Evolutionary conservation across 768 basidiomycete species (phyloP), one percentile per base, ranked within the genome.

Genomic region (Tylopilus sp.): DNA sequence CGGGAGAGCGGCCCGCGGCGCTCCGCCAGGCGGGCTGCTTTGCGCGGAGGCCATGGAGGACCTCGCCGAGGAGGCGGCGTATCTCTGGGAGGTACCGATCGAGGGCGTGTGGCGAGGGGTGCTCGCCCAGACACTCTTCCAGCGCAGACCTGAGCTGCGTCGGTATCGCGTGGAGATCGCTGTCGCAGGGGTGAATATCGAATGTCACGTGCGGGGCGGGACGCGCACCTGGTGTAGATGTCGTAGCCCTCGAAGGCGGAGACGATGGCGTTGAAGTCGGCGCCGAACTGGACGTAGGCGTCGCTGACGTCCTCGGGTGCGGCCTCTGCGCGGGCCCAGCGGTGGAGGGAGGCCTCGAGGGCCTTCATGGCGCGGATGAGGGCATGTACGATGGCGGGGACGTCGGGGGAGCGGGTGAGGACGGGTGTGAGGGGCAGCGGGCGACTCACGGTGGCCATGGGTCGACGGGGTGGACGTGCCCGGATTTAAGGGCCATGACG

Each of bases 251-350:
- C 78, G 64, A 98, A 97, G 0, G 92, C 89, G 34, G 72, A 76
- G 21, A 91, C 80, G 37, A 86, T 86, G 3, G 78, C 71, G 69
- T 94, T 93, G 75, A 97, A 95, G 60, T 94, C 87, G 63, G 88
- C 87, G 40, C 92, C 93, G 16, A 97, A 81, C 60, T 84, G 80
- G 49, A 98, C 89, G 68, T 93, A 98, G 48, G 89, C 81, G 68
- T 96, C 85, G 76, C 89, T 92, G 63, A 98, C 92, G 63, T 91
- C 76, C 14, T 71, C 73, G 48, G 92, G 87, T 2, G 78, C 71
- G 1, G 83, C 83, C 41, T 79, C 73, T 4, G 77, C 74, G 1
- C 71, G 56, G 45, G 84, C 80, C 92, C 93, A 95, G 54, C 78
- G 78, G 25, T 72, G 76, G 42, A 95, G 78, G 2, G 79, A 71